Base-by-base conservation (phyloP, 1,284 basidiomycete genomes). In the Moesziomyces sp. region DNA sequence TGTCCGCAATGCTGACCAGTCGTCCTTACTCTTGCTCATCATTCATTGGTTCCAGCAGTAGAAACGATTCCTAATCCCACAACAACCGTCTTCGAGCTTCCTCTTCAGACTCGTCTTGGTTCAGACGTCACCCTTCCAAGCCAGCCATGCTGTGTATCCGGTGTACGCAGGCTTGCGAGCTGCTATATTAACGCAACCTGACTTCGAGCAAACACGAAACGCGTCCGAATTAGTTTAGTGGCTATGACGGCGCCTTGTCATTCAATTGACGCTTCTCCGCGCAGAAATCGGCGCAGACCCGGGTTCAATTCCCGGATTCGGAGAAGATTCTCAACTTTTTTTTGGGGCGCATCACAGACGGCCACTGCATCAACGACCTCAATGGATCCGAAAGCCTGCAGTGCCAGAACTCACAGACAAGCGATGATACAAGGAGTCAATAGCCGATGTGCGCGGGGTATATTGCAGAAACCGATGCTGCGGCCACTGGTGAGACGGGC, bases 181-280 rank as follows among this genome's bases (percentile, higher is more conserved):
- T 46, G 2, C 3, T 33, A 23, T 46, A 54, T 64, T 40, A 5
- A 23, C 23, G 35, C 52, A 54, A 58, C 11, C 0, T 18, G 2
- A 1, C 10, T 2, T 4, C 6, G 0, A 5, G 3, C 8, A 1
- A 10, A 11, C 23, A 62, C 44, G 14, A 38, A 49, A 38, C 51
- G 61, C 33, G 61, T 74, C 71, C 71, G 71, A 74, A 74, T 75
- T 75, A 75, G 72, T 75, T 75, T 75, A 75, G 72, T 75, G 72
- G 72, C 72, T 75, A 75, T 75, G 72, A 75, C 72, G 72, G 72
- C 72, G 67, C 72, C 72, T 75, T 75, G 72, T 75, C 72, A 75
- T 53, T 49, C 13, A 46, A 24, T 55, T 58, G 48, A 58, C 46
- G 21, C 14, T 54, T 68, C 65, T 65, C 65, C 61, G 71, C 61